These are phyloP conservation scores for Trifolium pratense DNA, from an alignment of 306 rosid species.

Conservation along the genomic window DNA sequence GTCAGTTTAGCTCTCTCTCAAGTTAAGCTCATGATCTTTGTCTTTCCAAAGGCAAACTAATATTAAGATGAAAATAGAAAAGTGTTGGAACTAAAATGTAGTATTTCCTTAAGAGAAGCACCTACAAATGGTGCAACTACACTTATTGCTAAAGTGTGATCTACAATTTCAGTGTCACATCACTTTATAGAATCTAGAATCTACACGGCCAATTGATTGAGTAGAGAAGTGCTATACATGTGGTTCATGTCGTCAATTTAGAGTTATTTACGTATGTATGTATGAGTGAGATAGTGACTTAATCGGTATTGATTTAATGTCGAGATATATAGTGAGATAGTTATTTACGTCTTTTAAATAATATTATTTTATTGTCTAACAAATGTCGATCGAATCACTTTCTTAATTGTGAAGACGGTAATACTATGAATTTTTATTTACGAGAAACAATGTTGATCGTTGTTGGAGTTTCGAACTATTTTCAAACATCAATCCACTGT, in stretches of 20 bases:
- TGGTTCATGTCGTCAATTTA: not conserved
- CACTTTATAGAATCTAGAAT: not conserved
- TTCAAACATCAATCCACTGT: not conserved
- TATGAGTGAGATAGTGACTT: not conserved
- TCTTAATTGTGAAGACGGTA: not conserved
- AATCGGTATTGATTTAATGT: not conserved
- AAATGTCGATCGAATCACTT: no score
- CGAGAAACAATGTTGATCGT: not conserved
- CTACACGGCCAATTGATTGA: not conserved
- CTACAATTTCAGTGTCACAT: not conserved
- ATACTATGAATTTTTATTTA: not conserved
- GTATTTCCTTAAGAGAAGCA: not conserved
- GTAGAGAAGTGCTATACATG: not conserved
- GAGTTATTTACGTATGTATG: no score
- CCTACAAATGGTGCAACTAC: constrained; percentile 11
- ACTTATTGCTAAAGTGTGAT: constrained; percentile 1
- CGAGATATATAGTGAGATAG: no score
- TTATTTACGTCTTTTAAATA: no score
- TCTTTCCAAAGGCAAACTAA: constrained; percentile 8
- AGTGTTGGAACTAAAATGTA: not conserved
- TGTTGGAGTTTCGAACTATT: not conserved
- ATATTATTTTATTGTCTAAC: no score
- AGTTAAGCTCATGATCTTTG: not conserved
- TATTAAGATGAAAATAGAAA: not conserved
- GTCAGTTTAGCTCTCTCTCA: not conserved